These are phyloP conservation scores for Suhomyces choctaworum DNA, from an alignment of 1,139 yeast species.

Conservation along the genomic window DNA sequence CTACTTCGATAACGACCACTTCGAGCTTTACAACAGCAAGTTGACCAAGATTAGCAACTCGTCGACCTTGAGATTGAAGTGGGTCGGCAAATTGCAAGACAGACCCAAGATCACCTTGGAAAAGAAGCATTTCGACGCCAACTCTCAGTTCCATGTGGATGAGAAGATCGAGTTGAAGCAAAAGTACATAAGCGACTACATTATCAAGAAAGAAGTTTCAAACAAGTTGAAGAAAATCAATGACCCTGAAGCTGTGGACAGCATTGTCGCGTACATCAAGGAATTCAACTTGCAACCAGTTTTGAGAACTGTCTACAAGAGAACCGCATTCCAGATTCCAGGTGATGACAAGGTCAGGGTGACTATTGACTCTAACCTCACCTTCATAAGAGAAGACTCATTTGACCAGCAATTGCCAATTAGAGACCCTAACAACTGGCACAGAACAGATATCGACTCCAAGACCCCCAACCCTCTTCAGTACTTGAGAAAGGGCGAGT, in stretches of 20 bases:
- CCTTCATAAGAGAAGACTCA: constrained; percentile 87
- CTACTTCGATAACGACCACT: constrained; percentile 81
- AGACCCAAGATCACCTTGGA: constrained; percentile 80
- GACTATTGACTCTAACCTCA: constrained; percentile 83
- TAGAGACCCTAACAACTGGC: constrained; percentile 89
- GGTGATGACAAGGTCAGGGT: constrained; percentile 92
- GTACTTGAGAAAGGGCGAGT: constrained; percentile 83
- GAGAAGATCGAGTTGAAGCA: constrained; percentile 71
- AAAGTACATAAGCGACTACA: constrained; percentile 69
- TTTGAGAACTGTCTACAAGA: constrained; percentile 79
- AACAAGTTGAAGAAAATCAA: constrained; percentile 19
- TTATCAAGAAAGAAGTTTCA: constrained; percentile 29
- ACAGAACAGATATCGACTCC: constrained; percentile 85
- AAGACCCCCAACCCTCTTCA: constrained; percentile 67
- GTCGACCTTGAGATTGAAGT: constrained; percentile 78
- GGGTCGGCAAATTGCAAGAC: constrained; percentile 83
- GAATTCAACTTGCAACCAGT: constrained; percentile 78
- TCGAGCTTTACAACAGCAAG: constrained; percentile 84
- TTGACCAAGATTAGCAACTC: constrained; percentile 68
- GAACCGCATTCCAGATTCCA: constrained; percentile 97
- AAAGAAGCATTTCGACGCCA: constrained; percentile 66
- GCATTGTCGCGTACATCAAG: constrained; percentile 62
- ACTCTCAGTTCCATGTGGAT: constrained; percentile 54
- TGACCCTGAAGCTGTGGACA: constrained; percentile 53
- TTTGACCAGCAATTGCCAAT: constrained; percentile 84